Percentiles rank a stretch among this genome's conserved stretches.
Evolutionary conservation across 495 filamentous ascomycete genomes (phyloP).

Genomic region (Extremus antarcticus): DNA sequence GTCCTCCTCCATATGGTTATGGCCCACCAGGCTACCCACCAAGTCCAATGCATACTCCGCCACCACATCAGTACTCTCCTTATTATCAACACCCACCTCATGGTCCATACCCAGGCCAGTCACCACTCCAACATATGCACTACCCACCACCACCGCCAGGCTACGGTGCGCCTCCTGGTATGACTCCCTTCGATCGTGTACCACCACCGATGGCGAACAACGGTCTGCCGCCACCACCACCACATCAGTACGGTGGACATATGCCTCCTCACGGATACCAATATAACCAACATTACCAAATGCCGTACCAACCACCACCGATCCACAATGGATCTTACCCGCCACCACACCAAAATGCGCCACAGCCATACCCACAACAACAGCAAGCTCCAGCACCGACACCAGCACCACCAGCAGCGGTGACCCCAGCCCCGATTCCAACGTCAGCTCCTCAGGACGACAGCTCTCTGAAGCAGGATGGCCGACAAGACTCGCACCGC

Average conservation of each 20-base stretch:
- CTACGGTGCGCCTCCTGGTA: conserved; percentile 4
- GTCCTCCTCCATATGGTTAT: conserved; percentile 35
- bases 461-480: neutral
- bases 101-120: conserved; percentile 11
- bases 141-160: conserved; percentile 19
- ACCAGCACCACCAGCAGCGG: neutral
- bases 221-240: conserved; percentile 24
- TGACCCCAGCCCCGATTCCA: neutral
- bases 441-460: neutral
- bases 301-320: conserved; percentile 6
- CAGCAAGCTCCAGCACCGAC: neutral
- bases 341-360: neutral
- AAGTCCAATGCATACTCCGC: conserved; percentile 25
- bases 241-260: conserved; percentile 12
- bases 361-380: conserved; percentile 4
- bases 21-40: conserved; percentile 26
- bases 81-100: conserved; percentile 16
- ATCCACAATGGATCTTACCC: neutral
- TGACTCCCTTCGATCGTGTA: conserved; percentile 23
- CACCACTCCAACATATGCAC: conserved; percentile 23
- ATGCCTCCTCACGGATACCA: neutral
- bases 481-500: conserved; percentile 1
- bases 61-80: conserved; percentile 18
- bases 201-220: conserved; percentile 24
- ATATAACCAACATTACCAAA: neutral